Conservation (phyloP, 805 yeast genomes). For the Spathaspora gorwiae region DNA sequence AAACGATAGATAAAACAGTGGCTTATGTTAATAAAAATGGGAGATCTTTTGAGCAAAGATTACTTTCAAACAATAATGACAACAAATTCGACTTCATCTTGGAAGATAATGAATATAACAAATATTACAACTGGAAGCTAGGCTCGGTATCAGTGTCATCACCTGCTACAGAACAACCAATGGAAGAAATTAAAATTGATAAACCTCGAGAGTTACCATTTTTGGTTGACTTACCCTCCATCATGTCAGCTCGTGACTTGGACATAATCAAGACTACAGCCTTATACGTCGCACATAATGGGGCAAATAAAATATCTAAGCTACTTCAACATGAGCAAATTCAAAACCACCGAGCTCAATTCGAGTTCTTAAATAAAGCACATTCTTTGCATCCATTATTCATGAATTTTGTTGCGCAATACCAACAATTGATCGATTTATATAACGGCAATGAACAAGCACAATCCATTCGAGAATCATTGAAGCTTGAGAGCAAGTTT, state of each 20-base stretch:
- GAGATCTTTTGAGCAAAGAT: constrained; percentile 53
- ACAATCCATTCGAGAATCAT: neutral
- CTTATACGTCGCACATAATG: constrained; percentile 58
- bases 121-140: constrained; percentile 52
- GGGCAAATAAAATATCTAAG: constrained; percentile 33
- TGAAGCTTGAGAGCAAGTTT: constrained; percentile 13
- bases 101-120: constrained; percentile 49
- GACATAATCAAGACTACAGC: constrained; percentile 73
- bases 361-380: constrained; percentile 56
- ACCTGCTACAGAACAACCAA: neutral
- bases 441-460: constrained; percentile 9
- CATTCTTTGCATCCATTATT: constrained; percentile 62
- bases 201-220: constrained; percentile 20
- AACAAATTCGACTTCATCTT: constrained; percentile 63
- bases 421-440: constrained; percentile 25
- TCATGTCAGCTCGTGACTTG: constrained; percentile 57
- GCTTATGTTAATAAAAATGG: constrained; percentile 70
- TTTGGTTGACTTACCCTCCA: constrained; percentile 22
- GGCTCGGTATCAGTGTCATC: neutral
- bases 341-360: constrained; percentile 45
- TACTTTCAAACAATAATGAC: constrained; percentile 43
- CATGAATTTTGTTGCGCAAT: constrained; percentile 51
- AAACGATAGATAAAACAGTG: constrained; percentile 66
- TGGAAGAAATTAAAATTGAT: neutral
- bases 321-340: constrained; percentile 35